Base-by-base conservation (phyloP, 768 basidiomycete species). In the Lyophyllum semitale region DNA sequence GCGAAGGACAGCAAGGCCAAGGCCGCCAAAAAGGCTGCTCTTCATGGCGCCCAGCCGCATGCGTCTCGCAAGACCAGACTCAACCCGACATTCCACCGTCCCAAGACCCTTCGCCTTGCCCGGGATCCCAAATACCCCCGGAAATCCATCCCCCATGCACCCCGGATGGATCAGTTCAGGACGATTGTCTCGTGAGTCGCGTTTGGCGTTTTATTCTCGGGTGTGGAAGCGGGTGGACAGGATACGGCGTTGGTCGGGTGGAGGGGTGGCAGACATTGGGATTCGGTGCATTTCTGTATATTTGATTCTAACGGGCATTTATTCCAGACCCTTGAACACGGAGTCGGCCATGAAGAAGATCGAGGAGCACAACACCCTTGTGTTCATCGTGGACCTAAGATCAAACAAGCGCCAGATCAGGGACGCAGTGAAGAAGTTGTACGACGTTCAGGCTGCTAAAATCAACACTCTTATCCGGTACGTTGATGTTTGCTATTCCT, bases 311-410 rank as follows among this genome's bases (percentile, higher is more conserved):
- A 52, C 42, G 46, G 33, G 6, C 11, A 13, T 12, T 49, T 27
- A 9, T 40, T 13, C 15, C 53, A 91, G 89, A 48, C 92, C 92
- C 17, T 72, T 94, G 73, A 96, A 94, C 86, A 96, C 94, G 15
- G 95, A 98, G 75, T 89, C 86, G 12, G 95, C 96, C 59, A 98
- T 98, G 96, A 96, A 98, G 85, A 97, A 99, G 85, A 99, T 99
- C 55, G 96, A 99, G 83, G 96, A 98, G 75, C 88, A 98, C 83
- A 98, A 99, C 77, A 99, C 97, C 29, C 85, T 98, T 55, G 97
- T 99, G 57, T 99, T 98, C 82, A 88, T 98, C 58, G 95, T 97
- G 50, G 95, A 98, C 74, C 68, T 98, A 73, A 88, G 85, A 71
- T 79, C 93, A 63, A 99, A 97, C 87, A 99, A 99, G 85, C 87